These are phyloP conservation scores for Smittium culicis DNA, from an alignment of 371 early-diverging fungal species.

Conservation along the genomic window DNA sequence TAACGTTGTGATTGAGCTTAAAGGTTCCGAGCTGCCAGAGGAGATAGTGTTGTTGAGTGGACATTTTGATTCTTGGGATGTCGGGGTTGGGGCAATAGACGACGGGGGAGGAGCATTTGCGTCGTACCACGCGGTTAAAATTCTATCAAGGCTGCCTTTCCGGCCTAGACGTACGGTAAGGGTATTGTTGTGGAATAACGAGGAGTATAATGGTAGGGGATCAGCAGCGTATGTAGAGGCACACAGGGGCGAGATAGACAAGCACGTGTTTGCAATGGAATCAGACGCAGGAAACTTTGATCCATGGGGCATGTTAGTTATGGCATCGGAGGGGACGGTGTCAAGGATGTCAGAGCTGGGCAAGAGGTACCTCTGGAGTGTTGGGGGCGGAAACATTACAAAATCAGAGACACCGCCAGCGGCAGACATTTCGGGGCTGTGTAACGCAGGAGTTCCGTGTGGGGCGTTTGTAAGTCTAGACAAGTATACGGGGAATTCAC, in stretches of 20 bases:
- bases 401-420: conserved; percentile 25
- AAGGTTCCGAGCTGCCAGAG: conserved; percentile 35
- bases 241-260: conserved; percentile 27
- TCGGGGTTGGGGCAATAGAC: conserved; percentile 40
- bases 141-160: conserved; percentile 25
- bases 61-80: conserved; percentile 46
- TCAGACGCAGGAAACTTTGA: conserved; percentile 40
- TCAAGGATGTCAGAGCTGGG: too few relatives aligned
- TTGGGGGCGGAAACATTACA: conserved; percentile 27
- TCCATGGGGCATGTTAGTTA: conserved; percentile 34
- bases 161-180: conserved; percentile 41
- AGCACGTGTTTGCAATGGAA: conserved; percentile 39
- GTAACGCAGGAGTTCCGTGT: conserved; percentile 35
- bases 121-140: conserved; percentile 38
- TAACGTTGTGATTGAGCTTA: conserved; percentile 39
- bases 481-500: neutral
- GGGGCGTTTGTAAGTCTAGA: conserved; percentile 24
- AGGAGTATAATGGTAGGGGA: conserved; percentile 39
- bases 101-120: conserved; percentile 41
- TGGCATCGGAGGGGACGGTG: conserved; percentile 11
- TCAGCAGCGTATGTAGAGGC: conserved; percentile 34
- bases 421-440: conserved; percentile 34
- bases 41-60: conserved; percentile 41
- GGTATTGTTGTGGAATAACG: conserved; percentile 41
- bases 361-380: neutral